Evolutionary conservation across 2,329 filamentous ascomycete species (phyloP), one percentile per base, ranked within the genome.

Genomic region (Ophiostoma montium): DNA sequence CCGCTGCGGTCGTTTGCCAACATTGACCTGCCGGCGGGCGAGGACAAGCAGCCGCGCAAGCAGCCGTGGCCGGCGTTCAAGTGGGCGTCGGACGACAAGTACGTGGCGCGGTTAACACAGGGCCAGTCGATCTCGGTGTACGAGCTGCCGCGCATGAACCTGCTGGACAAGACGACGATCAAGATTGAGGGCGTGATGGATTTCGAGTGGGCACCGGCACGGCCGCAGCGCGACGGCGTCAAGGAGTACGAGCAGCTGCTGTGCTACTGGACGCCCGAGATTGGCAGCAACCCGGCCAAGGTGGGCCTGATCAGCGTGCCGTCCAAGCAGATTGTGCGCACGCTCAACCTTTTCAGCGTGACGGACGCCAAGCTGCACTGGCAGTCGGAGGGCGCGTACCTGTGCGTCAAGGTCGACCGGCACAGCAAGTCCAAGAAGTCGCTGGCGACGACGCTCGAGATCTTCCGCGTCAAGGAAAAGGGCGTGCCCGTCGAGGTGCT

Each of bases 381-480:
- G 92, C 92, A 98, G 70, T 95, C 88, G 4, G 87, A 95, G 55
- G 86, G 82, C 50, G 78, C 84, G 53, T 98, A 95, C 63, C 80
- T 98, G 53, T 96, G 92, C 63, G 90, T 96, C 66, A 98, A 98
- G 77, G 92, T 98, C 51, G 92, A 98, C 67, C 79, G 92, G 57
- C 92, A 98, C 74, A 95, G 88, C 65, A 98, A 98, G 70, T 95
- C 89, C 50, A 96, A 96, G 76, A 98, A 96, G 70, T 95, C 88
- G 3, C 79, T 94, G 60, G 90, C 89, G 53, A 98, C 92, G 31
- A 96, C 94, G 58, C 78, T 98, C 33, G 92, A 98, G 66, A 96
- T 98, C 63, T 98, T 98, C 83, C 86, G 92, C 53, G 79, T 98
- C 58, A 82, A 80, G 64, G 92, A 98, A 68, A 98, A 98, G 78